These are phyloP conservation scores for Rhinocladiella similis DNA, from an alignment of 2,329 filamentous ascomycete genomes.

Conservation along the genomic window DNA sequence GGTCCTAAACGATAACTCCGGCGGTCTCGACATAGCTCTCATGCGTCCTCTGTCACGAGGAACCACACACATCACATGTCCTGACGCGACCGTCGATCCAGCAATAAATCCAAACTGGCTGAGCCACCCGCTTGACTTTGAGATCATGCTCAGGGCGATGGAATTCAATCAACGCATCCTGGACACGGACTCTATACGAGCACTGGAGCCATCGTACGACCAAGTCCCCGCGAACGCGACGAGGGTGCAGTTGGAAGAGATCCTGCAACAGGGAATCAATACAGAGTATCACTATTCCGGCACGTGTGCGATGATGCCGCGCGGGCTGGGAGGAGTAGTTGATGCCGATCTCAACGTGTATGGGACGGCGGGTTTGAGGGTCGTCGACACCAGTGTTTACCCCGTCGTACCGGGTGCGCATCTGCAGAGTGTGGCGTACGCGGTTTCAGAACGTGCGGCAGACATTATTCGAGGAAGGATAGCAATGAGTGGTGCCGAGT, in stretches of 20 bases:
- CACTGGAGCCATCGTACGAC: slow-evolving; percentile 8
- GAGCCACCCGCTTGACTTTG: slow-evolving; percentile 42
- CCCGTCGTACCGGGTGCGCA: slow-evolving; percentile 37
- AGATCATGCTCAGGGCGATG: slow-evolving; percentile 40
- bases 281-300: slow-evolving; percentile 30
- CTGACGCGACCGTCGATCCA: slow-evolving; percentile 36
- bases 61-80: slow-evolving; percentile 38
- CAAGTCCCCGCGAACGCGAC: neutral
- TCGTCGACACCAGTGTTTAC: slow-evolving; percentile 36
- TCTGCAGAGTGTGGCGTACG: slow-evolving; percentile 38
- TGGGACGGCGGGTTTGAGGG: slow-evolving; percentile 32
- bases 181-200: slow-evolving; percentile 15
- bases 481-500: neutral
- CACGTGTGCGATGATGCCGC: slow-evolving; percentile 36
- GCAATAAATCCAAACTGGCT: slow-evolving; percentile 49
- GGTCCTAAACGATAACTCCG: slow-evolving; percentile 25
- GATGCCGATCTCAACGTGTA: slow-evolving; percentile 32
- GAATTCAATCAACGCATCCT: slow-evolving; percentile 31
- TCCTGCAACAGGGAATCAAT: neutral
- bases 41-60: slow-evolving; percentile 41
- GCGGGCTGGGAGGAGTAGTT: slow-evolving; percentile 34
- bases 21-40: slow-evolving; percentile 20
- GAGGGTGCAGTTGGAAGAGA: neutral
- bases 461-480: slow-evolving; percentile 28
- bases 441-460: slow-evolving; percentile 32